Base-by-base conservation (phyloP, 1,284 basidiomycete species). In the Ceratobasidium sp. region DNA sequence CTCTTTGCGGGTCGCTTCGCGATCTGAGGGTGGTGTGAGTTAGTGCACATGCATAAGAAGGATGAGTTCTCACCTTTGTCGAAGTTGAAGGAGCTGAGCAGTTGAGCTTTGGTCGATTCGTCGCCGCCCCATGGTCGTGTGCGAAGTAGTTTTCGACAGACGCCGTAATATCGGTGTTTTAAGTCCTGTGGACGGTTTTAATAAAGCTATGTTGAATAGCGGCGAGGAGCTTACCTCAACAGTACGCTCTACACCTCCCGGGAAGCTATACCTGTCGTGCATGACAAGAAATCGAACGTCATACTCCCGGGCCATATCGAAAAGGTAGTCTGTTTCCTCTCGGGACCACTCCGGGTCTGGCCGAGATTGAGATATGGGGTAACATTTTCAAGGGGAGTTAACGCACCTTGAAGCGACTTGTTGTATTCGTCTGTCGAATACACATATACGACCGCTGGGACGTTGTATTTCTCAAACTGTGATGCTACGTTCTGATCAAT, bases 361-460 rank as follows among this genome's bases (percentile, higher is more conserved):
- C 18, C 14, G 49, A 47, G 41, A 26, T 21, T 46, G 38, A 16
- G 66, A n/a, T 32, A 32, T 41, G 21, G 21, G 26, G 35, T 18
- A 57, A n/a, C n/a, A n/a, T n/a, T n/a, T n/a, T n/a, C n/a, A n/a
- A n/a, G n/a, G 46, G 47, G 4, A n/a, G 43, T 16, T 18, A 47
- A 77, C 82, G 38, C 72, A 91, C 93, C 92, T 82, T 92, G 87
- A 1, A 98, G 84, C 75, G 91, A 86, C 43, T 87, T 87, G 11
- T 88, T 88, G 80, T 99, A 99, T 83, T 99, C 98, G 74, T 96
- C 94, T 78, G 92, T 89, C 13, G 94, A 91, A 82, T 98, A 99
- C 55, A 87, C 86, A 83, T 93, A 95, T 1, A 88, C 82, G 9
- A 87, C 86, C 0, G 90, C 85, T 69, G 86, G 86, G 6, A 91